Evolutionary conservation across 345 rosid genomes (phyloP), one percentile per base, ranked within the genome.

Genomic region (Eucalyptus grandis): DNA sequence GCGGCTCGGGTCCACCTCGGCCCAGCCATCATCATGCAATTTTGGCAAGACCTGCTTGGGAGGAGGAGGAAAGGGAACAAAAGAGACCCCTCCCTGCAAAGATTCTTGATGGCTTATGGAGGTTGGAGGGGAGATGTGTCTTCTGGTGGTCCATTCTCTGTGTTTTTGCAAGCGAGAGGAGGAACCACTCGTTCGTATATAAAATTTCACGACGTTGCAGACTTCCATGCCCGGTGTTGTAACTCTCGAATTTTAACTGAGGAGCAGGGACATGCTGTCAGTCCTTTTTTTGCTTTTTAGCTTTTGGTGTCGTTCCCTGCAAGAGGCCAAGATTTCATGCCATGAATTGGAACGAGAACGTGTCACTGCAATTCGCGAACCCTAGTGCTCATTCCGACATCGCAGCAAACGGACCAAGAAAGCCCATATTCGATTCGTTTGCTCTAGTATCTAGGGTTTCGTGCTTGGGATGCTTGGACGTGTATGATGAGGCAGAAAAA

Each of bases 41-140:
- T 77, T 77, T 77, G 83, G 83, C 83, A 22, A 77, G 83, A 77
- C 83, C 47, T 88, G 88, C 51, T 50, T 89, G 83, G 89, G 83
- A 22, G 54, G 81, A 51, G 54, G 92, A 87, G 89, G 87, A 88
- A 56, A 53, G 90, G 90, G 91, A 87, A 91, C 69, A 56, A 65
- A 89, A 60, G 50, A 37, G 83, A 77, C 46, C 27, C 89, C 62
- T 26, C 30, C 62, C 94, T 92, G 95, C 89, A 94, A 91, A 94
- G 95, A 95, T 93, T 93, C 94, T 91, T 67, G 89, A 90, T 88
- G 87, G 86, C 82, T 53, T 31, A 34, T n/a, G 46, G 80, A n/a
- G 27, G 47, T 51, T 13, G 24, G 44, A 11, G 19, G 44, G 12
- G 44, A 40, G 47, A 43, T 6, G 83, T 77, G 83, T 77, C 47